These are phyloP conservation scores for Mychonastes homosphaera DNA, from an alignment of 139 green algal genomes.

Conservation along the genomic window DNA sequence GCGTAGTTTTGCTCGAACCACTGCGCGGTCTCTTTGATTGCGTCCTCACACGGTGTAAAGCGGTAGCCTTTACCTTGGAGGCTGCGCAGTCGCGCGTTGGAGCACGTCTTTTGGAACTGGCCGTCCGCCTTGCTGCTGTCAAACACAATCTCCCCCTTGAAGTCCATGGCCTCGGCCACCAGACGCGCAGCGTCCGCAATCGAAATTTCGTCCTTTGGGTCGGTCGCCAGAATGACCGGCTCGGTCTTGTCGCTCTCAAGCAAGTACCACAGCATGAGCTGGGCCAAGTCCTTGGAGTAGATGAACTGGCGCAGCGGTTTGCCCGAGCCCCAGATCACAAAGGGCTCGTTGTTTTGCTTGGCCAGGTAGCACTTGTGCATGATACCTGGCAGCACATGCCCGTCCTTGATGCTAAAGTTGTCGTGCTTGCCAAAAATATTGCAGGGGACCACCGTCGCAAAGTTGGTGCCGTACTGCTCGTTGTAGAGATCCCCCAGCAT, in stretches of 20 bases:
- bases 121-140: slow-evolving; percentile 43
- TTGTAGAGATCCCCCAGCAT: slow-evolving; percentile 38
- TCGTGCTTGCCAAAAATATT: slow-evolving; percentile 67
- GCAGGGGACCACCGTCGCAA: slow-evolving; percentile 51
- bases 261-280: slow-evolving; percentile 39
- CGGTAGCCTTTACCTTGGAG: slow-evolving; percentile 43
- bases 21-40: slow-evolving; percentile 23
- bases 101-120: slow-evolving; percentile 47
- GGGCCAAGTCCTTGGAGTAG: slow-evolving; percentile 36
- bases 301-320: slow-evolving; percentile 51
- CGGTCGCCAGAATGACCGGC: slow-evolving; percentile 41
- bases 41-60: slow-evolving; percentile 35
- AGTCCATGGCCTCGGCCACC: slow-evolving; percentile 23
- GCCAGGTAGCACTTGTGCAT: slow-evolving; percentile 52
- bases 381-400: slow-evolving; percentile 58
- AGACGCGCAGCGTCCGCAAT: slow-evolving; percentile 12
- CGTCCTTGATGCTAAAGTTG: slow-evolving; percentile 55
- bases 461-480: slow-evolving; percentile 45
- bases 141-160: slow-evolving; percentile 24
- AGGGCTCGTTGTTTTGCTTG: slow-evolving; percentile 34
- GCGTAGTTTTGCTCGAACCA: slow-evolving; percentile 34
- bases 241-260: slow-evolving; percentile 31
- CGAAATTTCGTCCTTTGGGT: slow-evolving; percentile 36
- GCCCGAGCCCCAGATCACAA: slow-evolving; percentile 47
- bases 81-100: slow-evolving; percentile 35